Evolutionary conservation across 2,329 filamentous ascomycete genomes (phyloP), one percentile per base, ranked within the genome.

Genomic region (Plectosphaerella cucumerina): DNA sequence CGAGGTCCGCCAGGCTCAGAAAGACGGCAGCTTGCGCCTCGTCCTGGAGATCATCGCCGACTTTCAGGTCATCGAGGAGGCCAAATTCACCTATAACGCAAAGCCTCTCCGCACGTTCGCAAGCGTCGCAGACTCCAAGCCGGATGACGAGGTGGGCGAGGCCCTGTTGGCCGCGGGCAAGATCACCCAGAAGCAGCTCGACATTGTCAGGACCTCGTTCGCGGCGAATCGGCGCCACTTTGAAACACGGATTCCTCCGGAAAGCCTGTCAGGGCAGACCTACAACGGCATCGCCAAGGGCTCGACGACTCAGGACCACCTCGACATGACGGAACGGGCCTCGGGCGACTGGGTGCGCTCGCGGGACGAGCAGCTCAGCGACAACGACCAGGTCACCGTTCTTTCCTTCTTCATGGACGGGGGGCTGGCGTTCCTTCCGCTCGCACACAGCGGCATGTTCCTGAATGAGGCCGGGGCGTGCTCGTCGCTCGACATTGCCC

Each of bases 401-500:
- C 55, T 78, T 2, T 64, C 68, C 0, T 79, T 77, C 23, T 49
- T 71, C 2, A 68, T 76, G 62, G 76, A 80, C 31, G 70, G 65
- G 0, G 72, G 62, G 0, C 55, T 78, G 4, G 61, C 72, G 0
- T 77, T 78, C 35, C 33, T 71, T 1, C 73, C 75, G 0, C 54
- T 80, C 47, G 63, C 61, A 1, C 74, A 75, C 48, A 67, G 61
- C 47, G 65, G 73, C 10, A 57, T 68, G 62, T 73, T 66, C 56
- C 64, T 78, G 35, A 67, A 72, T 2, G 74, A 79, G 35, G 65
- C 65, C 0, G 66, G 56, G 6, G 73, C 75, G 2, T 75, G 70
- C 48, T 72, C 70, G 2, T 72, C 67, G 10, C 57, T 80, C n/a
- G 76, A 80, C 55, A 80, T 80, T 59, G 70, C 77, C 4, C 51